Percentiles rank a stretch among this genome's conserved stretches.
phyloP scores from a whole-genome alignment of 139 green algal species.

The Coelastrella sp. region DNA sequence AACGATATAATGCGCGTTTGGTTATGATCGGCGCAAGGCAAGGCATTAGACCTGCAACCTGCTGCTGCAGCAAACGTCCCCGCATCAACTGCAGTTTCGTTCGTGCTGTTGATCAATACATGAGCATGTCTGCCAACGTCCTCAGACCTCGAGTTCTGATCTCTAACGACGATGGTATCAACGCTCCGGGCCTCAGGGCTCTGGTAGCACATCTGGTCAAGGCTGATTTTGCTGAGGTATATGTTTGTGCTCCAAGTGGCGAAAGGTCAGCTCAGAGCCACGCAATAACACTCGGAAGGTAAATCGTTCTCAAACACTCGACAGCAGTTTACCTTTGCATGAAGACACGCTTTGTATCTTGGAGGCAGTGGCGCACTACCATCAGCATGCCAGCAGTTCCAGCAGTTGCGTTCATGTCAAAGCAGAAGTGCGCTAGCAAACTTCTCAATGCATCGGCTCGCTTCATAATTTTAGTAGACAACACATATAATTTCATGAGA shows the following conservation, averaged over 20 bases:
- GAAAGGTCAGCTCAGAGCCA: conserved; percentile 74
- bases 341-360: too few species aligned
- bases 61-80: too few species aligned
- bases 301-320: background rate
- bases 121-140: background rate
- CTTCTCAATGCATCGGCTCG: background rate
- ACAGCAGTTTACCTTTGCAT: too few species aligned
- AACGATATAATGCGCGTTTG: too few species aligned
- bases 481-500: background rate
- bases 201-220: conserved; percentile 61
- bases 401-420: too few species aligned
- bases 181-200: conserved; percentile 68
- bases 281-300: conserved; percentile 70
- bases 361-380: too few species aligned
- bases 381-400: too few species aligned
- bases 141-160: conserved; percentile 60
- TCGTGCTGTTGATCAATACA: too few species aligned
- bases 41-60: too few species aligned
- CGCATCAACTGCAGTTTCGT: too few species aligned
- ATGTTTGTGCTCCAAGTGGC: conserved; percentile 66
- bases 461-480: too few species aligned
- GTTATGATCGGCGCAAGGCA: too few species aligned
- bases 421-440: background rate
- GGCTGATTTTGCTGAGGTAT: conserved; percentile 44
- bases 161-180: conserved; percentile 83